phyloP scores from a whole-genome alignment of 805 yeast species.

The Yarrowia sp. region DNA sequence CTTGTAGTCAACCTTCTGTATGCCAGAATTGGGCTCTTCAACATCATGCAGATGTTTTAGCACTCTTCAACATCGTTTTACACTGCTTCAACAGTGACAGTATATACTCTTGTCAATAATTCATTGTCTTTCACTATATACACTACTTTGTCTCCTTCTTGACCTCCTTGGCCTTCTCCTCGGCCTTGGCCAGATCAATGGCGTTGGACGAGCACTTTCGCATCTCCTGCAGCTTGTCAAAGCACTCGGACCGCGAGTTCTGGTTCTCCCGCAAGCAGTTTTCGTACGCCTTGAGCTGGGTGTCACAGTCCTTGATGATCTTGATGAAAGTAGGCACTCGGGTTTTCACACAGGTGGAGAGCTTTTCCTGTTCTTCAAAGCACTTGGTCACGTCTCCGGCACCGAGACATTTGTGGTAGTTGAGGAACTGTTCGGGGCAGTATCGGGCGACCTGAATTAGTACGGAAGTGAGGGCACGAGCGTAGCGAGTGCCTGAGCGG shows the following conservation, averaged over 20 bases:
- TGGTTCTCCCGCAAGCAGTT: conserved; percentile 54
- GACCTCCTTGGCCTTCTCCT: conserved; percentile 12
- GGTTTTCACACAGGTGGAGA: conserved; percentile 61
- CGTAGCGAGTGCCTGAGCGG: too few relatives aligned
- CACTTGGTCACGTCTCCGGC: conserved; percentile 55
- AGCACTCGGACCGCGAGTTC: conserved; percentile 52
- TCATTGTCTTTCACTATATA: neutral
- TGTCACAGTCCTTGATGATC: conserved; percentile 62
- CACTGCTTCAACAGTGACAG: too few relatives aligned
- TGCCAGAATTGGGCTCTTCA: too few relatives aligned
- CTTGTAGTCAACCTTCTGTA: too few relatives aligned
- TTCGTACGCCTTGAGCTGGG: conserved; percentile 61
- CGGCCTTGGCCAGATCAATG: conserved; percentile 33
- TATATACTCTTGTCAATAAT: too few relatives aligned
- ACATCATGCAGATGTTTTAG: too few relatives aligned
- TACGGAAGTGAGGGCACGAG: neutral
- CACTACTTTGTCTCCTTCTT: neutral
- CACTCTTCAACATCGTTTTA: too few relatives aligned
- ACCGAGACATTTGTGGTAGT: conserved; percentile 70
- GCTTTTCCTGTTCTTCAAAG: conserved; percentile 51
- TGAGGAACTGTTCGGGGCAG: conserved; percentile 72
- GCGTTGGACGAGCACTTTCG: conserved; percentile 59
- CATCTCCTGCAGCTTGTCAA: conserved; percentile 51
- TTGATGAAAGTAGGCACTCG: conserved; percentile 69
- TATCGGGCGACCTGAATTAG: conserved; percentile 54